Evolutionary conservation across 176 grass and related monocot genomes (phyloP).

Genomic region (Tillandsia fasciculata): DNA sequence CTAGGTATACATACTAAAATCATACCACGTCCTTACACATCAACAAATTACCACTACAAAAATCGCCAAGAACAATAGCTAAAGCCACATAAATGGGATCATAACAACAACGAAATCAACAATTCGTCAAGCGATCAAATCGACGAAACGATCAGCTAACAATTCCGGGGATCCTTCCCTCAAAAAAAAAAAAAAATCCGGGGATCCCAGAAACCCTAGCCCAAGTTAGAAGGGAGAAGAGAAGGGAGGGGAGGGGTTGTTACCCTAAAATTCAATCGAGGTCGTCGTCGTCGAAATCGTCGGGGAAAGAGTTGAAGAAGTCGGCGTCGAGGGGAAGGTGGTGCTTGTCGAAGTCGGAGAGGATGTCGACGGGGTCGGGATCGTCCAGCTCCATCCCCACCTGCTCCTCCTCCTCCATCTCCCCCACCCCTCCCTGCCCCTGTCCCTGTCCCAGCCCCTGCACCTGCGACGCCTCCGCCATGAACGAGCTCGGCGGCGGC

Average conservation of each 20-base stretch:
- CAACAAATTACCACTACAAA: too few species aligned
- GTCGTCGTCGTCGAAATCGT: constrained; percentile 62
- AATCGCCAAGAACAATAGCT: too few species aligned
- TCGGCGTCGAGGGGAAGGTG: constrained; percentile 33
- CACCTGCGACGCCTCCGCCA: neutral
- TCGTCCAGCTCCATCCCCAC: constrained; percentile 48
- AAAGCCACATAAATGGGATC: too few species aligned
- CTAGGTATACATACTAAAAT: too few species aligned
- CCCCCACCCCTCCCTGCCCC: constrained; percentile 31
- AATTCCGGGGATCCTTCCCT: neutral
- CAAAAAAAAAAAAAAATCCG: neutral
- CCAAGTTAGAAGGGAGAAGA: neutral
- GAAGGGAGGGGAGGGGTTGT: neutral
- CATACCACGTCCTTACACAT: too few species aligned
- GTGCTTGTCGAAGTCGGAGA: constrained; percentile 21
- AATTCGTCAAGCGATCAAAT: neutral
- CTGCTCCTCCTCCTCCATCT: neutral
- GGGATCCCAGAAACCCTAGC: neutral
- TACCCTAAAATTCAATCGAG: constrained; percentile 8
- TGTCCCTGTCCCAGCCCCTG: neutral
- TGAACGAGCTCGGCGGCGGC: neutral
- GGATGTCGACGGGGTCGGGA: constrained; percentile 27
- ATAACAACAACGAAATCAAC: too few species aligned
- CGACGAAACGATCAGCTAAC: neutral
- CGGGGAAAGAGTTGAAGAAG: constrained; percentile 61